Percentiles rank a stretch among this genome's conserved stretches.
Conservation (phyloP, 129 eudicot species). For the Tagetes patula region DNA sequence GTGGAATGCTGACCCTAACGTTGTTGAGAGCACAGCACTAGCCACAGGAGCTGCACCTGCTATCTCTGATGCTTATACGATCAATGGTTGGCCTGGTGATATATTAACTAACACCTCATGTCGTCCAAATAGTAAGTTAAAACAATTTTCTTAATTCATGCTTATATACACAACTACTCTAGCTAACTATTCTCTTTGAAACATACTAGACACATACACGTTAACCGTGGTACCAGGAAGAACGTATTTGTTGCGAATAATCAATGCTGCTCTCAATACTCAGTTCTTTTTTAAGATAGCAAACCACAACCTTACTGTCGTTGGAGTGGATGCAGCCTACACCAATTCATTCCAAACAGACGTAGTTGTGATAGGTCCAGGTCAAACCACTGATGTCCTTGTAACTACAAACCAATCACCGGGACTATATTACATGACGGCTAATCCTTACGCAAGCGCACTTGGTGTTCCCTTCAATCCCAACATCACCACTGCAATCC, state of each 20-base stretch:
- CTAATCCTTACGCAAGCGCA: conserved; percentile 43
- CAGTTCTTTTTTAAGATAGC: conserved; percentile 74
- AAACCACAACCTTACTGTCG: conserved; percentile 57
- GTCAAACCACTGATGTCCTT: conserved; percentile 70
- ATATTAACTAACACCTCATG: conserved; percentile 40
- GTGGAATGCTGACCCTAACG: conserved; percentile 79
- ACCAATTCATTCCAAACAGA: conserved; percentile 56
- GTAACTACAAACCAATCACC: conserved; percentile 47
- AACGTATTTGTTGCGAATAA: conserved; percentile 64
- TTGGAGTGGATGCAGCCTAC: conserved; percentile 69
- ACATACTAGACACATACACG: conserved; percentile 37
- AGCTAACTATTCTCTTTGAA: too few species aligned
- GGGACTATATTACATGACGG: conserved; percentile 66
- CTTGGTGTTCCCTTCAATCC: conserved; percentile 33
- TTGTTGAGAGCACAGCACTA: conserved; percentile 47
- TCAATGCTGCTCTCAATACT: conserved; percentile 78
- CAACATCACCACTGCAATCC: conserved; percentile 55
- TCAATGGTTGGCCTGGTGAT: conserved; percentile 76
- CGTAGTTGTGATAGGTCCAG: conserved; percentile 53
- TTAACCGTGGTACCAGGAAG: conserved; percentile 48
- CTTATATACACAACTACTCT: background rate
- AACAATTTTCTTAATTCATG: too few species aligned
- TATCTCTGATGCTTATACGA: conserved; percentile 53
- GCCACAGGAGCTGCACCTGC: conserved; percentile 53
- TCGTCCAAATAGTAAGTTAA: conserved; percentile 45